These are phyloP conservation scores for Xylaria sp. DNA, from an alignment of 2,329 filamentous ascomycete species.

Conservation along the genomic window DNA sequence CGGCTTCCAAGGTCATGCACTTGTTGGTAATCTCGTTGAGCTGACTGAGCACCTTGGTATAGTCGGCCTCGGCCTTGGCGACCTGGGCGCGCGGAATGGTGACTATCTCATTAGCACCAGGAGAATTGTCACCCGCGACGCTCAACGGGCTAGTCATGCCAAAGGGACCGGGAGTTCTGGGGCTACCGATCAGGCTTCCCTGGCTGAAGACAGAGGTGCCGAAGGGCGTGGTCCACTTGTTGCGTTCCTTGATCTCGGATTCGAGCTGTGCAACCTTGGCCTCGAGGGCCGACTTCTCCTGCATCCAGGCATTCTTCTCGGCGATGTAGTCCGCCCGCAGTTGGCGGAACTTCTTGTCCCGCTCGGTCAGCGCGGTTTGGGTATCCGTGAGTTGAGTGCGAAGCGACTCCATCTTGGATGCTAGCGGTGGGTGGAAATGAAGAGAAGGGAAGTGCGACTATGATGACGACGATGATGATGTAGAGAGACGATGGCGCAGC, in stretches of 20 bases:
- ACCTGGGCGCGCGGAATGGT: constrained; percentile 20
- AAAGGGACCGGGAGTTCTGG: no score
- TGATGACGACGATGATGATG: neutral
- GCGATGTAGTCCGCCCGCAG: constrained; percentile 17
- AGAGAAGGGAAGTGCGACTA: neutral
- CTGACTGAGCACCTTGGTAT: constrained; percentile 11
- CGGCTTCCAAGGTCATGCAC: constrained; percentile 17
- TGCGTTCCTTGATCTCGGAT: constrained; percentile 15
- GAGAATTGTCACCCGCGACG: neutral
- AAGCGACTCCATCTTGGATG: constrained; percentile 25
- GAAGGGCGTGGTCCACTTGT: neutral
- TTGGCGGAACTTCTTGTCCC: constrained; percentile 23
- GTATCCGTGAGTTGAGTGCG: constrained; percentile 27
- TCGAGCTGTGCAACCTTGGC: constrained; percentile 18
- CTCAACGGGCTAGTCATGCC: no score
- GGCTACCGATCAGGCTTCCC: no score
- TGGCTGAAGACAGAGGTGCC: neutral
- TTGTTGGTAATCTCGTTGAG: constrained; percentile 20
- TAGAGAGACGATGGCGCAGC: neutral
- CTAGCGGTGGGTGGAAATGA: neutral
- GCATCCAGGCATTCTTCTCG: constrained; percentile 16
- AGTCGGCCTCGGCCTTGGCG: constrained; percentile 19
- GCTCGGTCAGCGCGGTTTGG: constrained; percentile 26
- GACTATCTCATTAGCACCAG: constrained; percentile 13
- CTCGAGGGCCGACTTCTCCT: constrained; percentile 19